phyloP scores from a whole-genome alignment of 345 rosid species.

The Citrus cavaleriei region DNA sequence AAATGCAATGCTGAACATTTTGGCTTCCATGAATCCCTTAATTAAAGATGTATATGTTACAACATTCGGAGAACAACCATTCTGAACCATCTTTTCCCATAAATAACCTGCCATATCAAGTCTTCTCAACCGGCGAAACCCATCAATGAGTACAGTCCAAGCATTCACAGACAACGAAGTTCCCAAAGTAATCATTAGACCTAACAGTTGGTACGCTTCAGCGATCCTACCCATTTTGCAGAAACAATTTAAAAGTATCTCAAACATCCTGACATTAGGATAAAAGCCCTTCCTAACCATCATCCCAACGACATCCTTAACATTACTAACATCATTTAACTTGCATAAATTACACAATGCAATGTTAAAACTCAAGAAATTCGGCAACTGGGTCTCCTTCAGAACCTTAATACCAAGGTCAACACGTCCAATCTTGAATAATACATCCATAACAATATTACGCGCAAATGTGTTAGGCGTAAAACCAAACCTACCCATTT shows the following conservation, averaged over 20 bases:
- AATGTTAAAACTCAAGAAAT: conserved; percentile 61
- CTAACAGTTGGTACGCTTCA: conserved; percentile 50
- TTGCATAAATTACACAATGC: conserved; percentile 58
- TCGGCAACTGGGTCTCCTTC: conserved; percentile 32
- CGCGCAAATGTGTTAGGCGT: conserved; percentile 52
- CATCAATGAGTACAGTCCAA: conserved; percentile 54
- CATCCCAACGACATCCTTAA: conserved; percentile 36
- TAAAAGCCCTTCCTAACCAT: conserved; percentile 55
- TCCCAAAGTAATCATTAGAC: conserved; percentile 47
- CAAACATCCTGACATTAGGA: conserved; percentile 53
- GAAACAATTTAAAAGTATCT: conserved; percentile 45
- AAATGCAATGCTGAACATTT: conserved; percentile 45
- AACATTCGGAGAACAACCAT: conserved; percentile 54
- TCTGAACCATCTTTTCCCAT: conserved; percentile 48
- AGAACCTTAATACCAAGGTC: conserved; percentile 41
- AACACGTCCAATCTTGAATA: conserved; percentile 34
- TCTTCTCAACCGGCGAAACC: conserved; percentile 36
- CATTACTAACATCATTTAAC: conserved; percentile 29
- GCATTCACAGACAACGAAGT: conserved; percentile 41
- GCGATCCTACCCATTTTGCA: conserved; percentile 39
- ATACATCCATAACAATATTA: conserved; percentile 63
- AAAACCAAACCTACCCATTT: conserved; percentile 50
- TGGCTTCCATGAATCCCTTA: conserved; percentile 48
- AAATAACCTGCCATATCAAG: conserved; percentile 44
- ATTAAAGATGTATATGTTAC: conserved; percentile 62